Evolutionary conservation across 192 early-diverging fungal species (phyloP).

Genomic region (Coemansia reversa): DNA sequence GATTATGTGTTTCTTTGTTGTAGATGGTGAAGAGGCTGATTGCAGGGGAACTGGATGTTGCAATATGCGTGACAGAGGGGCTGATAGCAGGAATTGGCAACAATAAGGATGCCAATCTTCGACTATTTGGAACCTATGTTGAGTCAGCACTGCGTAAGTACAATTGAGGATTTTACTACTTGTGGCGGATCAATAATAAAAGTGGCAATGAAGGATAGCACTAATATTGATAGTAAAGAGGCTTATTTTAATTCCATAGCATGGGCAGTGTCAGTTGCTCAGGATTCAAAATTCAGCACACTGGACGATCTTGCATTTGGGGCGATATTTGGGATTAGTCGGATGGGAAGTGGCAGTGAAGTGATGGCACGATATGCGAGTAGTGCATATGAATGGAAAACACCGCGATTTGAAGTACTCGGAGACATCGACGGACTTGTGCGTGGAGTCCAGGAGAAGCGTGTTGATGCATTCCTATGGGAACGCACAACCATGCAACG

Average conservation of each 20-base stretch:
- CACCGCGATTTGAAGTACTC: conserved; percentile 67
- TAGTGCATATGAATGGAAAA: conserved; percentile 59
- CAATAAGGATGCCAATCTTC: conserved; percentile 54
- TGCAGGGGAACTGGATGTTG: conserved; percentile 70
- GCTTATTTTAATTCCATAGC: conserved; percentile 31
- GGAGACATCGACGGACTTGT: conserved; percentile 74
- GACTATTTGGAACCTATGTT: conserved; percentile 80
- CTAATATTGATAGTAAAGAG: background rate
- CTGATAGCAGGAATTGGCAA: conserved; percentile 57
- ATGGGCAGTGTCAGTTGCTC: conserved; percentile 70
- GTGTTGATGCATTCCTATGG: conserved; percentile 84
- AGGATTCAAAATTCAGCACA: conserved; percentile 40
- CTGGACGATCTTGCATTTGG: conserved; percentile 48
- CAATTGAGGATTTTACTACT: background rate
- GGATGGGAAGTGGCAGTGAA: conserved; percentile 79
- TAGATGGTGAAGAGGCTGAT: conserved; percentile 70
- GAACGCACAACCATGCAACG: conserved; percentile 90
- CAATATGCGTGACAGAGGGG: conserved; percentile 89
- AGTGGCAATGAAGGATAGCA: background rate
- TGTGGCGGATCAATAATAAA: background rate
- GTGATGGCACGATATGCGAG: conserved; percentile 68
- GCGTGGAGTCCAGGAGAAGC: conserved; percentile 61
- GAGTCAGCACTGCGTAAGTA: conserved; percentile 66
- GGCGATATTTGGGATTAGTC: conserved; percentile 60
- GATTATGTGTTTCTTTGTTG: background rate